Percentiles rank a stretch among this genome's conserved stretches.
Evolutionary conservation across 345 rosid genomes (phyloP).

Genomic region (Isatis tinctoria): DNA sequence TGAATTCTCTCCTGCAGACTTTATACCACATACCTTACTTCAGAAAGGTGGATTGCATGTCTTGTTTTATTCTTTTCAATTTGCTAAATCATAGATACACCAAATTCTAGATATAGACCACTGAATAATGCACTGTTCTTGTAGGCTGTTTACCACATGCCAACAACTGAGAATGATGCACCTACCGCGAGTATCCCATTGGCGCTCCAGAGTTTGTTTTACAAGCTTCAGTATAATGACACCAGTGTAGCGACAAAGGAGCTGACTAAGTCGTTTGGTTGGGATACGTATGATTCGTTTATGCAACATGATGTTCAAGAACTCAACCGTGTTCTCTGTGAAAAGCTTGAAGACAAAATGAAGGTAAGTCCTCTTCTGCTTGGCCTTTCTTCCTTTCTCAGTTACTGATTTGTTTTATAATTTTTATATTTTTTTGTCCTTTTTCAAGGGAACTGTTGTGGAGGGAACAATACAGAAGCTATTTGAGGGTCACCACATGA

Average conservation of each 20-base stretch:
- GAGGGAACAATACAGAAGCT: conserved; percentile 97
- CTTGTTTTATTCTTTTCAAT: conserved; percentile 5
- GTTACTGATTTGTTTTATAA: conserved; percentile 18
- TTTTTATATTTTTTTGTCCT: background rate
- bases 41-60: conserved; percentile 62
- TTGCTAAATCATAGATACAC: background rate
- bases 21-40: conserved; percentile 87
- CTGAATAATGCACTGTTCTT: conserved; percentile 19
- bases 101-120: background rate
- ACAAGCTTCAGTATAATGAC: conserved; percentile 90
- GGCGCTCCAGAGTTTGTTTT: conserved; percentile 94
- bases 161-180: conserved; percentile 95
- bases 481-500: conserved; percentile 99
- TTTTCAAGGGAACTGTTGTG: conserved; percentile 87
- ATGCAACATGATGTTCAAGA: conserved; percentile 99
- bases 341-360: conserved; percentile 97
- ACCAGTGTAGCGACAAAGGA: conserved; percentile 95
- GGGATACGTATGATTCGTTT: conserved; percentile 98
- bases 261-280: conserved; percentile 94
- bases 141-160: conserved; percentile 99
- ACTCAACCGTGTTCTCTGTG: conserved; percentile 87
- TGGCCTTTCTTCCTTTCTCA: background rate
- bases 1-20: conserved; percentile 95
- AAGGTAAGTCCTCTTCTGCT: conserved; percentile 49
- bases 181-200: conserved; percentile 94